Evolutionary conservation across 225 moss, liverwort and hornwort genomes (phyloP).

Genomic region (Lunularia cruciata): DNA sequence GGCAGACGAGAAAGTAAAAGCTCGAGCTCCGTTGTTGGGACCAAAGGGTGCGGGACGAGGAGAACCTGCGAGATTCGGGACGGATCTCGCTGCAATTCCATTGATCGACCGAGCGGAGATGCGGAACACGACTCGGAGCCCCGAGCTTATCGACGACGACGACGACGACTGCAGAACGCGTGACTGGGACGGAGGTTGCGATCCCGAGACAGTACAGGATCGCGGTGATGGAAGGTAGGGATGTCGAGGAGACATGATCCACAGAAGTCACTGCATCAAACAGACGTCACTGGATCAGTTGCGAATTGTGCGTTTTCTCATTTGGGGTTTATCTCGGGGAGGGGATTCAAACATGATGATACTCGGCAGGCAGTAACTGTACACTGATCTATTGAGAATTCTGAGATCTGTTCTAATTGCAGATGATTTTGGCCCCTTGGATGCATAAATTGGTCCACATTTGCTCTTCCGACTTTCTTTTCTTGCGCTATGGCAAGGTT

Average conservation of each 20-base stretch:
- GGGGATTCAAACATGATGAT: no score
- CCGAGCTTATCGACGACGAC: background rate
- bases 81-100: background rate
- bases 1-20: background rate
- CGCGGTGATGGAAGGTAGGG: no score
- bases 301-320: no score
- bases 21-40: background rate
- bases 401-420: background rate
- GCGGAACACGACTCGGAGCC: background rate
- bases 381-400: no score
- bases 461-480: background rate
- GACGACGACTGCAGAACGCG: background rate
- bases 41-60: slow-evolving; percentile 1
- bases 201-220: background rate
- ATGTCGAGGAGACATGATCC: no score
- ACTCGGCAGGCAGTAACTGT: no score
- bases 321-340: no score
- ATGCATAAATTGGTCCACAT: background rate
- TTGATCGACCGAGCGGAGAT: background rate
- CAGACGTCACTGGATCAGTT: no score
- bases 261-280: no score
- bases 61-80: slow-evolving; percentile 6
- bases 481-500: background rate
- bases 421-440: no score
- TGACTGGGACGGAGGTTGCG: background rate